Percentiles rank a stretch among this genome's conserved stretches.
These are phyloP conservation scores for Mucor racemosus DNA, from an alignment of 371 early-diverging fungal species.

Conservation along the genomic window DNA sequence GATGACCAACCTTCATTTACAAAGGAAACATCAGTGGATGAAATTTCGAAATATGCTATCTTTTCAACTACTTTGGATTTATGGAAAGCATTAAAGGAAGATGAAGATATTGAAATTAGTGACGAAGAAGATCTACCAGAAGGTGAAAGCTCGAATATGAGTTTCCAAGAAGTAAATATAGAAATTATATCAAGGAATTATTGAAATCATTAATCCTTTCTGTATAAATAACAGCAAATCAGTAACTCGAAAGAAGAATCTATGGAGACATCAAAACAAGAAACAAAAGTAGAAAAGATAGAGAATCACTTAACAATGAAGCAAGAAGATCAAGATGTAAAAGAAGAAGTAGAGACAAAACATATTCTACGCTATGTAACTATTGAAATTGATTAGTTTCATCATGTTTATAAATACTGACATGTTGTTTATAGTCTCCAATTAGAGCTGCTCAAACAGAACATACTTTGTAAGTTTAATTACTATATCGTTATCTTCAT, in stretches of 20 bases:
- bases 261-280: not conserved
- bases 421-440: not conserved
- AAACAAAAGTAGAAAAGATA: not conserved
- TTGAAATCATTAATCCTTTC: not conserved
- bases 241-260: not conserved
- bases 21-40: not conserved
- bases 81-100: not conserved
- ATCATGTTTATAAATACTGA: not conserved
- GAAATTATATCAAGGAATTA: too few relatives aligned
- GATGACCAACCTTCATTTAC: not conserved
- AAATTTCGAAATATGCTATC: not conserved
- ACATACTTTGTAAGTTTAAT: not conserved
- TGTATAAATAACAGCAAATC: not conserved
- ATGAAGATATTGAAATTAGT: not conserved
- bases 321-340: not conserved
- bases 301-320: not conserved
- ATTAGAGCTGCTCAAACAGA: slow-evolving; percentile 2
- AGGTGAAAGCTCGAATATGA: not conserved
- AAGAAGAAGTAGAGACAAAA: not conserved
- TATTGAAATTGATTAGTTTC: too few relatives aligned
- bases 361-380: not conserved
- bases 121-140: not conserved
- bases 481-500: too few relatives aligned
- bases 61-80: not conserved
- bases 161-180: too few relatives aligned